phyloP scores from a whole-genome alignment of 1,139 yeast species.

The Pneumocystis jirovecii region DNA sequence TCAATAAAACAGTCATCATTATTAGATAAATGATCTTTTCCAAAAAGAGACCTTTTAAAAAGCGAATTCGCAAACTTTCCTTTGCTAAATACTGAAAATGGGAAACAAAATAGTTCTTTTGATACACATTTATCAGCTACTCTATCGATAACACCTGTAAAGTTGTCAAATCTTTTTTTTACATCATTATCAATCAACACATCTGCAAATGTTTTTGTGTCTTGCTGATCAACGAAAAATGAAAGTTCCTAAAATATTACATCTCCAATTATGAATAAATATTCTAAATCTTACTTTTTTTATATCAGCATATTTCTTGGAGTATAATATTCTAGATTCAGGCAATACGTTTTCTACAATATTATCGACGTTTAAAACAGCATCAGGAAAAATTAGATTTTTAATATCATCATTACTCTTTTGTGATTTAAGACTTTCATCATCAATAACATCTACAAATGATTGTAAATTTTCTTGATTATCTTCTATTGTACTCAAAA shows the following conservation, averaged over 20 bases:
- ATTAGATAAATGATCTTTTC: not conserved
- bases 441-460: not conserved
- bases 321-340: not conserved
- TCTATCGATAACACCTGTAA: not conserved
- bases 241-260: not conserved
- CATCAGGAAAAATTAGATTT: not conserved
- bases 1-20: not conserved
- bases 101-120: not conserved
- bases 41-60: not conserved
- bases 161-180: not conserved
- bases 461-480: not conserved
- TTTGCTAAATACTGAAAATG: not conserved
- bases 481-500: conserved; percentile 57
- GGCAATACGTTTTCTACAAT: not conserved
- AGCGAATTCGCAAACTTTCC: not conserved
- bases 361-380: not conserved
- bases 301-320: not conserved
- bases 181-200: not conserved
- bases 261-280: not conserved
- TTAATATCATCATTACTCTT: not conserved
- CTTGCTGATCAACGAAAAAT: not conserved
- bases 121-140: not conserved
- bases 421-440: not conserved
- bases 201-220: not conserved
- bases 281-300: not conserved